These are phyloP conservation scores for Rutidosis leptorrhynchoides DNA, from an alignment of 129 eudicot genomes.

Conservation along the genomic window DNA sequence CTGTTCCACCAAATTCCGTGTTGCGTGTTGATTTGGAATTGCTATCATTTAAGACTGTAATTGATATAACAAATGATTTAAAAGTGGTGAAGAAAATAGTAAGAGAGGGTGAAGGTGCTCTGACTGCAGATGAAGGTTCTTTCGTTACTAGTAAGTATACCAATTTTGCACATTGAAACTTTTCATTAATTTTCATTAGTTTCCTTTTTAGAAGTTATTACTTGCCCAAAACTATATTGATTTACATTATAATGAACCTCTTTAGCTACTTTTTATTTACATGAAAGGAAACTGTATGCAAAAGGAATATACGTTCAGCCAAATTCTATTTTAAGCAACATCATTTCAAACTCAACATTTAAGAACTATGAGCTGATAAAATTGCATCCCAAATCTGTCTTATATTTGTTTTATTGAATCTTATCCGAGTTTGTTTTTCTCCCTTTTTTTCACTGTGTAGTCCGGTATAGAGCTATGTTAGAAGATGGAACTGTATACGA, in stretches of 20 bases:
- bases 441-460: background rate
- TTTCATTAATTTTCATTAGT: background rate
- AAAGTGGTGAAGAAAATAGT: conserved; percentile 61
- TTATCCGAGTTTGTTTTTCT: background rate
- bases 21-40: conserved; percentile 43
- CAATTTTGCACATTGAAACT: background rate
- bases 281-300: too few species aligned
- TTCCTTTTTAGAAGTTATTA: too few species aligned
- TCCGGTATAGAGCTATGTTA: conserved; percentile 53
- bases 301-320: background rate
- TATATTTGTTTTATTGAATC: background rate
- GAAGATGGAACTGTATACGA: conserved; percentile 63
- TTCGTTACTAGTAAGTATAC: conserved; percentile 48
- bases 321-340: background rate
- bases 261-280: too few species aligned
- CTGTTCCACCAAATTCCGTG: conserved; percentile 43
- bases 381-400: background rate
- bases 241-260: too few species aligned
- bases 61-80: conserved; percentile 49
- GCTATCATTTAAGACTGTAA: conserved; percentile 50
- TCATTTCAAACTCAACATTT: background rate
- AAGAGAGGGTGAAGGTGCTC: conserved; percentile 55
- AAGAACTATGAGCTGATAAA: background rate
- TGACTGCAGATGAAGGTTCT: conserved; percentile 64
- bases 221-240: too few species aligned